Evolutionary conservation across 2,329 filamentous ascomycete genomes (phyloP), one percentile per base, ranked within the genome.

Genomic region (Nakataea oryzae): DNA sequence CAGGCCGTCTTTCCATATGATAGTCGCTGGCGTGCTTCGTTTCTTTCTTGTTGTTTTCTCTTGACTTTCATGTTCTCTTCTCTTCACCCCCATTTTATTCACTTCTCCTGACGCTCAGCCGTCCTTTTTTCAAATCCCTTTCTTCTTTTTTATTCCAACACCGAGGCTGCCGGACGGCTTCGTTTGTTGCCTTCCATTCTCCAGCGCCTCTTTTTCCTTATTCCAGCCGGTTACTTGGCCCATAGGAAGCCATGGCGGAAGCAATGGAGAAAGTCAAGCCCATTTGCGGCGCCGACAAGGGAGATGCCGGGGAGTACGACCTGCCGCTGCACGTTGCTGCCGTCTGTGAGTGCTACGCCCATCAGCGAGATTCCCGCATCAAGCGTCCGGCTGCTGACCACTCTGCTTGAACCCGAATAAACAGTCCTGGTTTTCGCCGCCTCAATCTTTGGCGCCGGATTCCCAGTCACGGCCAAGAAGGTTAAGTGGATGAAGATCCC

Each of bases 401-500:
- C 67, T 62, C 21, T 62, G 24, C 17, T 21, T n/a, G 41, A 24
- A 24, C 26, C 14, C n/a, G n/a, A n/a, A n/a, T n/a, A 11, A 28
- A 21, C 57, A 78, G 76, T 78, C 61, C 63, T 78, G 64, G 76
- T 79, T 34, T 65, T 79, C 61, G 63, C 59, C 13, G 73, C 73
- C 54, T 79, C 76, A 3, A 71, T 74, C 54, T 71, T 76, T 59
- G 76, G 73, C 73, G 78, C 78, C 65, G 80, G 79, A 2, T 82
- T 82, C 63, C 80, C 80, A 5, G 79, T 82, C 9, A 74, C 77
- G 4, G 78, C 78, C 3, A 81, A 81, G 72, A 85, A 84, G 70
- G 73, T 86, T 66, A 79, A 73, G 62, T 82, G 81, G 79, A 73
- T 86, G 68, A 84, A 81, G 71, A 80, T 85, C 11, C 81, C 82